Evolutionary conservation across 805 yeast genomes (phyloP).

Genomic region (Isabelozyma rhagii): DNA sequence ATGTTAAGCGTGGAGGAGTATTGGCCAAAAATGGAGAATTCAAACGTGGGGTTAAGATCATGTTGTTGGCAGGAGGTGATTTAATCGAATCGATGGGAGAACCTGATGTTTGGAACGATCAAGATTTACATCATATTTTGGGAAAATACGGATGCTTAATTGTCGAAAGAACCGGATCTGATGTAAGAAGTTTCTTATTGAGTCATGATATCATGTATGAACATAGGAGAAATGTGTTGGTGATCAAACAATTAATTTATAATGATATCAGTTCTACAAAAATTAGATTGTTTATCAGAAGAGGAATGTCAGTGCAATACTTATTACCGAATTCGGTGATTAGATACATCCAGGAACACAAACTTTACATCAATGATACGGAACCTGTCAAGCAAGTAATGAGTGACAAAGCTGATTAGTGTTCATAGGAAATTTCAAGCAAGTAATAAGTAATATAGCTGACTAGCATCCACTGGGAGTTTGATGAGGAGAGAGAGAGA

Average conservation of each 20-base stretch:
- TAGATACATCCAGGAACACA: slow-evolving; percentile 90
- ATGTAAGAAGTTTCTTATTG: slow-evolving; percentile 86
- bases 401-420: slow-evolving; percentile 25
- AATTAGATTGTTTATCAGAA: slow-evolving; percentile 83
- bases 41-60: slow-evolving; percentile 82
- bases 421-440: background rate
- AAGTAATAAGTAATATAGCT: background rate
- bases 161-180: slow-evolving; percentile 95
- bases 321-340: slow-evolving; percentile 91
- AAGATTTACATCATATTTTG: slow-evolving; percentile 88
- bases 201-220: slow-evolving; percentile 97
- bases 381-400: slow-evolving; percentile 90
- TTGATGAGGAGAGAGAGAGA: background rate
- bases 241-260: slow-evolving; percentile 92
- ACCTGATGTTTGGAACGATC: slow-evolving; percentile 98
- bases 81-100: slow-evolving; percentile 99
- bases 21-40: slow-evolving; percentile 49
- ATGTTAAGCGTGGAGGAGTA: slow-evolving; percentile 86
- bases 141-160: slow-evolving; percentile 96
- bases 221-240: slow-evolving; percentile 88
- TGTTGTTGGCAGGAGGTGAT: slow-evolving; percentile 97
- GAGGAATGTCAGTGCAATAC: slow-evolving; percentile 97
- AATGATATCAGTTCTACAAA: slow-evolving; percentile 95
- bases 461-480: background rate
- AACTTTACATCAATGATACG: slow-evolving; percentile 75